phyloP scores from a whole-genome alignment of 2,329 filamentous ascomycete genomes.

The Microdochium trichocladiopsis region DNA sequence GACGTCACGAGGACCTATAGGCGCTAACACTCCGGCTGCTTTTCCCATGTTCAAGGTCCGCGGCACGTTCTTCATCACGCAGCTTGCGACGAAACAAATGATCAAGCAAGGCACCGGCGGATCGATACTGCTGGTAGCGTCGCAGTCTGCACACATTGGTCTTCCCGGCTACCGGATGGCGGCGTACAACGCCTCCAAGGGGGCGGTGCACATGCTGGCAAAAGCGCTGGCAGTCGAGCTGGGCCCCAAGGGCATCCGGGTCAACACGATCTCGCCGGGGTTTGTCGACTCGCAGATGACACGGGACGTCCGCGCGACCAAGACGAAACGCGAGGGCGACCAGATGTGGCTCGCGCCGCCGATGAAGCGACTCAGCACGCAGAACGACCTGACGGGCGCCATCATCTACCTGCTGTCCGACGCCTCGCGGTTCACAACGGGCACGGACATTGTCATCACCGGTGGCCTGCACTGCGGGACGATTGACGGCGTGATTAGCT shows the following conservation, averaged over 20 bases:
- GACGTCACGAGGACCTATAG: too few relatives aligned
- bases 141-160: slow-evolving; percentile 27
- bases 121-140: slow-evolving; percentile 30
- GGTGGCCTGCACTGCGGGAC: slow-evolving; percentile 33
- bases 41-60: too few relatives aligned
- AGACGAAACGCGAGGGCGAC: slow-evolving; percentile 23
- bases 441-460: slow-evolving; percentile 34
- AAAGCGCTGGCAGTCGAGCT: slow-evolving; percentile 29
- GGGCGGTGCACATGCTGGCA: slow-evolving; percentile 30
- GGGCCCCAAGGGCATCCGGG: slow-evolving; percentile 24
- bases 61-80: slow-evolving; percentile 32
- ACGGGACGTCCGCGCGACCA: slow-evolving; percentile 18
- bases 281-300: slow-evolving; percentile 26
- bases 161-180: slow-evolving; percentile 28
- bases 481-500: slow-evolving; percentile 26
- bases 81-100: slow-evolving; percentile 30
- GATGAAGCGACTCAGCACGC: slow-evolving; percentile 27
- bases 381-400: slow-evolving; percentile 33
- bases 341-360: slow-evolving; percentile 30
- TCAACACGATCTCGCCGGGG: slow-evolving; percentile 30
- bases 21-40: too few relatives aligned
- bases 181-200: slow-evolving; percentile 35
- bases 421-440: slow-evolving; percentile 32
- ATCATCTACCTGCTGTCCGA: slow-evolving; percentile 35
- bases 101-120: slow-evolving; percentile 28